Base-by-base conservation (phyloP, 169 alveolate genomes). In the Cryptosporidium sp. region DNA sequence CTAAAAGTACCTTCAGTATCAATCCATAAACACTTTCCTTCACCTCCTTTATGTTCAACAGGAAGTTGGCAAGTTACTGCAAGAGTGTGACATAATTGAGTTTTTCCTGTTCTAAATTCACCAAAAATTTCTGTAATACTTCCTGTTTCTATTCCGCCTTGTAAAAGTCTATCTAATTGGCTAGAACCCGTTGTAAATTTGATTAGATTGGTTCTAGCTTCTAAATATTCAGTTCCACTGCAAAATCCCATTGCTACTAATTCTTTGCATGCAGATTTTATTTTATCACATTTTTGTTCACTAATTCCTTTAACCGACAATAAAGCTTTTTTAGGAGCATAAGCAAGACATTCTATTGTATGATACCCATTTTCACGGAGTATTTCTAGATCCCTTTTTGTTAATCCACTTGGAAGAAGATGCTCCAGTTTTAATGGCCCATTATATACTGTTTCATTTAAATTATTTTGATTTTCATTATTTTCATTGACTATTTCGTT, bases 1-100 rank as follows among this genome's bases (percentile, higher is more conserved):
- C 99, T 95, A 92, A 99, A 99, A 29, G 99, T 97, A 56, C 99
- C 99, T 93, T 99, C 99, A n/a, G 99, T 98, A 94, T 99, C 99
- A 18, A 99, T 97, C 96, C 98, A 99, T 91, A 98, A 94, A 42
- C 99, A 98, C 93, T 98, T 99, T 31, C 95, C 98, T 53, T 98
- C 99, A 4, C 99, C 99, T 1, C 99, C 99, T 44, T 97, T 95
- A 91, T 95, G 94, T 69, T 95, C 98, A 73, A 94, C 92, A 6
- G 99, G 99, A 37, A 98, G 94, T 93, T 95, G 92, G 37, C 92
- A 89, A 23, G 93, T 91, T 33, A 93, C 98, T 51, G 98, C 96
- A 35, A 97, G 86, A 12, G 99, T 97, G 87, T 98, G 99, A 80
- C 99, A 97, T 7, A 99, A 93, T 85, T 99, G 98, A n/a, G 99